These are phyloP conservation scores for Vigna unguiculata DNA, from an alignment of 306 rosid genomes.

Conservation along the genomic window DNA sequence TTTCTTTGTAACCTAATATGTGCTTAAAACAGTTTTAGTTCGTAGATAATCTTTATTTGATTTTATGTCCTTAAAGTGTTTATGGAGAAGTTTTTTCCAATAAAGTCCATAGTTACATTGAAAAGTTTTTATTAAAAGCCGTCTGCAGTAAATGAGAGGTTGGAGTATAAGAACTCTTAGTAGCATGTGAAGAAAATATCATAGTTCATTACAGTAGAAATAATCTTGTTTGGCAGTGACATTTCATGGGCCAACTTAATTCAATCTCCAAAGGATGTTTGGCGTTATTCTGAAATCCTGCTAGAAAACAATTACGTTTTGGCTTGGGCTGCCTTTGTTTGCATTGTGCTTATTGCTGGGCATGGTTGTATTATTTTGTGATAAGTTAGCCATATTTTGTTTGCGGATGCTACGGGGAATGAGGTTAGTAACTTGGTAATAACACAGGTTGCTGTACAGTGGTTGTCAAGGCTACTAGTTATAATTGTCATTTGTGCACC, in stretches of 20 bases:
- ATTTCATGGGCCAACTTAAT: not conserved
- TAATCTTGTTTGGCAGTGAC: not conserved
- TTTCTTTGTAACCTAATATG: no score
- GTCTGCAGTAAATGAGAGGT: not conserved
- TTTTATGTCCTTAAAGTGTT: no score
- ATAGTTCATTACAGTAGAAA: not conserved
- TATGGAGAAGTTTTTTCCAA: no score
- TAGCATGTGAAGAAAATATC: not conserved
- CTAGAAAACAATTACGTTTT: slow-evolving; percentile 1
- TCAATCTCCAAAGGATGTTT: not conserved
- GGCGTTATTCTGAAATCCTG: not conserved
- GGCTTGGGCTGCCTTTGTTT: not conserved
- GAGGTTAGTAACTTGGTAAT: not conserved
- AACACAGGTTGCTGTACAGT: not conserved
- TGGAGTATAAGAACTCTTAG: not conserved
- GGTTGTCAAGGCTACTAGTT: not conserved
- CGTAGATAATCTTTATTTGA: no score
- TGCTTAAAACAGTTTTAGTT: no score
- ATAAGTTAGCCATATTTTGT: not conserved
- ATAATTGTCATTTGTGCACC: not conserved
- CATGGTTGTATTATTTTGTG: not conserved
- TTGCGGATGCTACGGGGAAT: not conserved
- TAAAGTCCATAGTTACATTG: not conserved
- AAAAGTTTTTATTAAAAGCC: no score
- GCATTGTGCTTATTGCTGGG: not conserved